Base-by-base conservation (phyloP, 75 land plant species). In the Pinus taeda region DNA sequence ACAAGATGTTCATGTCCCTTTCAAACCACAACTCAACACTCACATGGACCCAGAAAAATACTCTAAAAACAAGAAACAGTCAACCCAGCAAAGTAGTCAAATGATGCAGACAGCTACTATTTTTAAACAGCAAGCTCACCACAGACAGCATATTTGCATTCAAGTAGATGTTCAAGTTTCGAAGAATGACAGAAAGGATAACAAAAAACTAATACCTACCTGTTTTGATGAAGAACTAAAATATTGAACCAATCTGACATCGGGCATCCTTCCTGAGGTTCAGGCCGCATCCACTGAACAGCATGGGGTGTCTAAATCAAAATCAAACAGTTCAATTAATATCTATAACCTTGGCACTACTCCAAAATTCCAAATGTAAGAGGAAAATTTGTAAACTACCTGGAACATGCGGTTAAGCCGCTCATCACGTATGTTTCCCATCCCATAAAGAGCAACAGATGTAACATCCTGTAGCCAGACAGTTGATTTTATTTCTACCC, bases 371-470 rank as follows among this genome's bases (percentile, higher is more conserved):
- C 72, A 42, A 69, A 6, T 20, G 22, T 39, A 69, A 42, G 42
- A n/a, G 53, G 55, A 39, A 30, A 22, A 69, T 3, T 3, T 4
- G 20, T 15, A 55, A 22, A 79, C 22, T 69, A 97, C 99, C 99
- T 97, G 99, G 87, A 97, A 97, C 93, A 97, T 97, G 78, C 99
- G 85, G 70, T 97, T 97, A 11, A 97, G 88, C 39, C 99, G 87
- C 82, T 97, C 99, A 86, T 97, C 99, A 70, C 99, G 84, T 63
- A 97, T 97, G 67, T 97, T 97, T 15, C 99, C 99, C 79, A 97
- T 91, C 60, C 98, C 99, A 91, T 97, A 97, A 21, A 97, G 84
- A 76, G 99, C 95, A 21, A 97, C 92, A 57, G 93, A 83, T 30
- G 99, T 97, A 65, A 84, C 81, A 75, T 98, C 99, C 99, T 97